Evolutionary conservation across 2,329 filamentous ascomycete genomes (phyloP).

Genomic region (Fusarium foetens): DNA sequence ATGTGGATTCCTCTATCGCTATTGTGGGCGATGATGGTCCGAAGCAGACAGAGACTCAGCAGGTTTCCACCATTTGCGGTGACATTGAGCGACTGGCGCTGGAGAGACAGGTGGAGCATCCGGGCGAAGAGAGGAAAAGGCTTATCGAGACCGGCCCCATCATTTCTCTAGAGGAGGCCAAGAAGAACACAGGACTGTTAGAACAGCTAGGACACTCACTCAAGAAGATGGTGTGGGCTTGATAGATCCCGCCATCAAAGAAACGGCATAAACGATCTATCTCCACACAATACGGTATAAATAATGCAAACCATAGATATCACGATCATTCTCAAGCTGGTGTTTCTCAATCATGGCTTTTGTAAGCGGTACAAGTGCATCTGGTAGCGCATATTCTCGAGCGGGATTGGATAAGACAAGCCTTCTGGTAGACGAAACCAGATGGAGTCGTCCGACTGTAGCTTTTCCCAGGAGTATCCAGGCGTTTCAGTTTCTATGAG

Average conservation of each 20-base stretch:
- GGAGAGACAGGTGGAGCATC: constrained; percentile 55
- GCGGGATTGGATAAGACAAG: constrained; percentile 80
- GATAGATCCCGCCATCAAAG: constrained; percentile 26
- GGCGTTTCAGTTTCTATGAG: constrained; percentile 62
- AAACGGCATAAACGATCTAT: constrained; percentile 15
- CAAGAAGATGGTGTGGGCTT: constrained; percentile 92
- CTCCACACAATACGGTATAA: constrained; percentile 8
- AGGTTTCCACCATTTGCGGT: constrained; percentile 72
- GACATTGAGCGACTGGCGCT: constrained; percentile 78
- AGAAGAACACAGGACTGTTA: constrained; percentile 83
- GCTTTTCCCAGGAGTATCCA: constrained; percentile 73
- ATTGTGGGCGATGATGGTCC: constrained; percentile 60
- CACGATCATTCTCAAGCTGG: constrained; percentile 11
- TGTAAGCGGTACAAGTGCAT: constrained; percentile 77
- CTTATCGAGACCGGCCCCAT: constrained; percentile 74
- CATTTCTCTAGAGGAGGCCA: constrained; percentile 85
- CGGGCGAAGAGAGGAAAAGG: constrained; percentile 55
- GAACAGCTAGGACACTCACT: constrained; percentile 90
- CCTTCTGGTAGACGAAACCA: constrained; percentile 82
- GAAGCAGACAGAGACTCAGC: constrained; percentile 63
- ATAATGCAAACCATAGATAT: constrained; percentile 35
- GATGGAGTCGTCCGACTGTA: constrained; percentile 78
- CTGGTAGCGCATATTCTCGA: constrained; percentile 97
- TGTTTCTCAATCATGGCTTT: constrained; percentile 33
- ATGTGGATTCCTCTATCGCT: constrained; percentile 63